Base-by-base conservation (phyloP, 75 land plant species). In the Pinus tabuliformis region DNA sequence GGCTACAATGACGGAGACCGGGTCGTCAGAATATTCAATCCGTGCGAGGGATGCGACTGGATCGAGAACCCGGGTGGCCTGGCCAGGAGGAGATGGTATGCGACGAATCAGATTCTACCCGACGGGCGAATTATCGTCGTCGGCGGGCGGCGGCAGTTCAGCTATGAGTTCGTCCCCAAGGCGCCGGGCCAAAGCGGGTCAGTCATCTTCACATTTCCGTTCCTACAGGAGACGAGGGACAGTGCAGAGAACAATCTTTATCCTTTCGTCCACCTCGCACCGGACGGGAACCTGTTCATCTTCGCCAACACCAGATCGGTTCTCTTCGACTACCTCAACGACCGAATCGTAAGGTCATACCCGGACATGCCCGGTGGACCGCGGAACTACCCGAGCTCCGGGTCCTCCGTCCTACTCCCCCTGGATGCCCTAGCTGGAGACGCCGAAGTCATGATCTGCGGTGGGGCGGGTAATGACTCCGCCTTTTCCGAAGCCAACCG, bases 261-360 rank as follows among this genome's bases (percentile, higher is more conserved):
- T 77, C 91, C 98, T 0, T 95, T 89, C 75, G 21, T 93, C 26
- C 90, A 93, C 70, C 91, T 95, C n/a, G 62, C 80, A 13, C 86
- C 91, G 12, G 92, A 93, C 73, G 95, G 93, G 21, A 87, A 86
- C 66, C 82, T 95, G 73, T 95, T 91, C 84, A 73, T 95, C 70
- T 93, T 93, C 77, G 96, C 96, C 22, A 93, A 91, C 77, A 70
- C 65, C 14, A 59, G 83, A 12, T 85, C 98, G 61, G 42, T 92
- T 59, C 24, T 82, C 0, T 59, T 90, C 14, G 85, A 94, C 83
- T 87, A 88, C 86, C 49, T 56, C 49, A 80, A 28, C 26, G 70
- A 81, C 58, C 26, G 15, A 0, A 75, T 89, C 8, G 28, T 86
- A 0, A 70, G 76, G 13, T 79, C 61, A 42, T 85, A 74, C 33